A percentile compares a stretch with the other conserved stretches of the same genome.
These are phyloP conservation scores for Hymenoscyphus infarciens DNA, from an alignment of 2,329 filamentous ascomycete genomes.

Conservation along the genomic window DNA sequence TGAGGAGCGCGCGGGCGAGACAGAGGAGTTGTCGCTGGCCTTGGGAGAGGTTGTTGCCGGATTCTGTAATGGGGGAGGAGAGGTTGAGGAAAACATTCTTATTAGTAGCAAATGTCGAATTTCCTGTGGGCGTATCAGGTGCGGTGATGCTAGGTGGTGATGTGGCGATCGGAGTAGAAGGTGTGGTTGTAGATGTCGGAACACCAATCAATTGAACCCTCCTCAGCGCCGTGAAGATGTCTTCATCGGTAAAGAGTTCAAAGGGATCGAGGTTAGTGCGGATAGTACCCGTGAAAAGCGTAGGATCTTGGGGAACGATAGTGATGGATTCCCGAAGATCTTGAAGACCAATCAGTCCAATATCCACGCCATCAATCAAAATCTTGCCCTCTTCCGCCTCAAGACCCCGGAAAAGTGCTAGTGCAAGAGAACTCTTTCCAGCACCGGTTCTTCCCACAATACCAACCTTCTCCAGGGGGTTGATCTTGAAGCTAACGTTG, in stretches of 20 bases:
- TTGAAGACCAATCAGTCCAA: slow-evolving; percentile 84
- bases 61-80: slow-evolving; percentile 78
- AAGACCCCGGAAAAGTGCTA: slow-evolving; percentile 88
- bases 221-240: slow-evolving; percentile 82
- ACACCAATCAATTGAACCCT: slow-evolving; percentile 81
- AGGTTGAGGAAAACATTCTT: slow-evolving; percentile 94
- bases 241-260: slow-evolving; percentile 78
- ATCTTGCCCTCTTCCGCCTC: slow-evolving; percentile 91
- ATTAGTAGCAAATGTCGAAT: slow-evolving; percentile 59
- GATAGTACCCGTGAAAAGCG: slow-evolving; percentile 88
- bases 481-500: slow-evolving; percentile 80
- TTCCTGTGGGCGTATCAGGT: slow-evolving; percentile 31
- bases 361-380: slow-evolving; percentile 85
- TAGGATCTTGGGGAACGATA: slow-evolving; percentile 96
- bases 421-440: slow-evolving; percentile 90
- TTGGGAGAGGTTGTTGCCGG: slow-evolving; percentile 90
- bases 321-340: slow-evolving; percentile 92
- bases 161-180: slow-evolving; percentile 36
- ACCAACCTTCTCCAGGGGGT: slow-evolving; percentile 85
- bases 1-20: slow-evolving; percentile 87
- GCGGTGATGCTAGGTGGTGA: slow-evolving; percentile 25
- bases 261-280: slow-evolving; percentile 94
- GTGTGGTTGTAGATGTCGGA: slow-evolving; percentile 31
- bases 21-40: slow-evolving; percentile 94
- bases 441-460: slow-evolving; percentile 95